Conservation (phyloP, 257 asterid species). For the Petrea volubilis region DNA sequence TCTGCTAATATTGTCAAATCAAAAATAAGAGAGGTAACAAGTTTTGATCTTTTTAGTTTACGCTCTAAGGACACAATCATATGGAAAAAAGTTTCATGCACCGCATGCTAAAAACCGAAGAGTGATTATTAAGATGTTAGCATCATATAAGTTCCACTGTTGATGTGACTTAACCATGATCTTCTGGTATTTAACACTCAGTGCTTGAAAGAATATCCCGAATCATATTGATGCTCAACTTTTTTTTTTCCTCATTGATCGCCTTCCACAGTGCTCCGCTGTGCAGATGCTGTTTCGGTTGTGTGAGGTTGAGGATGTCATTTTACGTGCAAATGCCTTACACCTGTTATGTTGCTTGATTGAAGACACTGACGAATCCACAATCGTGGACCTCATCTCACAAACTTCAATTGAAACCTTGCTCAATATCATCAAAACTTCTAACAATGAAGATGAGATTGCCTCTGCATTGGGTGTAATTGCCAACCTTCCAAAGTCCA, state of each 20-base stretch:
- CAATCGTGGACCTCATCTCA: constrained; percentile 37
- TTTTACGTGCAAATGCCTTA: constrained; percentile 49
- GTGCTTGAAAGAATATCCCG: no score
- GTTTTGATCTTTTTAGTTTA: no score
- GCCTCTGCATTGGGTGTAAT: constrained; percentile 54
- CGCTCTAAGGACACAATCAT: no score
- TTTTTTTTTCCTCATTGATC: constrained; percentile 18
- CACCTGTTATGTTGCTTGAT: constrained; percentile 48
- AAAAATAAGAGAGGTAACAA: constrained; percentile 50
- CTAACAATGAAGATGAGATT: constrained; percentile 49
- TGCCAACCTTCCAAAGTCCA: constrained; percentile 49
- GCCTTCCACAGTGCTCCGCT: constrained; percentile 54
- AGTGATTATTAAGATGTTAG: no score
- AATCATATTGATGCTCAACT: background rate
- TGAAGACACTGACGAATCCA: constrained; percentile 37
- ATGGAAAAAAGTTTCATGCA: no score
- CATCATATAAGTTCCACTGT: no score
- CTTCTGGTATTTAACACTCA: no score
- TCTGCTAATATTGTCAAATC: constrained; percentile 44
- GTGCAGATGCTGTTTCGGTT: constrained; percentile 44
- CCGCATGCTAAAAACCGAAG: no score
- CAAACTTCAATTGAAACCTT: constrained; percentile 41
- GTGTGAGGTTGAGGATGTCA: constrained; percentile 38
- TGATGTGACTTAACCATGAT: no score
- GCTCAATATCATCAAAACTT: constrained; percentile 41